A percentile compares a stretch with the other conserved stretches of the same genome.
Conservation (phyloP, 2,329 filamentous ascomycete species). For the Fusarium austroafricanum region DNA sequence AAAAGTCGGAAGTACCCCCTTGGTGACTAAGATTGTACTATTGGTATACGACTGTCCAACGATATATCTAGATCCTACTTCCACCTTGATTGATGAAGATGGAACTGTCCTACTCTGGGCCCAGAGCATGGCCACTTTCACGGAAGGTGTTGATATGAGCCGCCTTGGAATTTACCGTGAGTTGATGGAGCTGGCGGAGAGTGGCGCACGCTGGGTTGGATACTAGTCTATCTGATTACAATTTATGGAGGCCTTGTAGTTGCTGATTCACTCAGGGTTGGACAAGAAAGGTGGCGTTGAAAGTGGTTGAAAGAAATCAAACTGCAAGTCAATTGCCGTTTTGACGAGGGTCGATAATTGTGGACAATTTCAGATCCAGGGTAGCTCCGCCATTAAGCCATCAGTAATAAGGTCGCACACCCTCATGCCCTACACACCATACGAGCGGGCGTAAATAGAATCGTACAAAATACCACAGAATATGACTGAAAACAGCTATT, state of each 20-base stretch:
- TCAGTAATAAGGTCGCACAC: not conserved
- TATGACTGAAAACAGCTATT: not conserved
- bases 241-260: not conserved
- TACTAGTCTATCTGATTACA: conserved; percentile 16
- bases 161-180: not conserved
- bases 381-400: no score
- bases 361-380: no score
- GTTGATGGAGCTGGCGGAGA: conserved; percentile 23
- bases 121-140: not conserved
- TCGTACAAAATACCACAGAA: not conserved
- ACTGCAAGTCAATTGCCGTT: no score
- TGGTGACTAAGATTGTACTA: no score
- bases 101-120: conserved; percentile 15
- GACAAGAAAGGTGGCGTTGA: not conserved
- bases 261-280: no score
- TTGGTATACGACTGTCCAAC: no score
- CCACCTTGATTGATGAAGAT: conserved; percentile 3
- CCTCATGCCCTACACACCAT: not conserved
- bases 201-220: conserved; percentile 15
- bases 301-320: not conserved
- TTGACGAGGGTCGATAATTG: no score
- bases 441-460: not conserved
- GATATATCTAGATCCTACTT: not conserved
- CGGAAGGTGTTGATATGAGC: conserved; percentile 14
- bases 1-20: no score